phyloP scores from a whole-genome alignment of 2,329 filamentous ascomycete genomes.

The Conoideocrella luteorostrata region DNA sequence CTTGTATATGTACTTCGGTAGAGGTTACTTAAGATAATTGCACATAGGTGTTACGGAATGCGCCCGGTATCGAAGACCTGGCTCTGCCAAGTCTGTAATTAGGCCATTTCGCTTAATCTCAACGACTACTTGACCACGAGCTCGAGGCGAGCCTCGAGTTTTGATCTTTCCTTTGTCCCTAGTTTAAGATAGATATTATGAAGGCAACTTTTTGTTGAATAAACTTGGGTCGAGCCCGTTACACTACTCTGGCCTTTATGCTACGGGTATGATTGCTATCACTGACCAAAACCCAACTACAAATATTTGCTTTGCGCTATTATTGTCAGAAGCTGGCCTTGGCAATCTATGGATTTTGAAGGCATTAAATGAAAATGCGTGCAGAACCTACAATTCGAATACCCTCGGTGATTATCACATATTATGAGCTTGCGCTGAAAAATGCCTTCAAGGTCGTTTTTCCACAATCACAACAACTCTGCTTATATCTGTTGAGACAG shows the following conservation, averaged over 20 bases:
- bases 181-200: not conserved
- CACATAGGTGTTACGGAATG: constrained; percentile 16
- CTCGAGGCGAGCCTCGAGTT: not conserved
- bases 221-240: not conserved
- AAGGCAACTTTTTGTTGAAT: not conserved
- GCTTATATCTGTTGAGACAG: too few relatives aligned
- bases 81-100: not conserved
- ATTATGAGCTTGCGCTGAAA: too few relatives aligned
- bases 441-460: too few relatives aligned
- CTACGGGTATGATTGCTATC: too few relatives aligned
- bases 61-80: not conserved
- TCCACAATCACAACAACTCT: too few relatives aligned
- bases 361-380: too few relatives aligned
- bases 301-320: too few relatives aligned
- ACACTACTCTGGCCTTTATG: not conserved
- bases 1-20: constrained; percentile 12
- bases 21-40: constrained; percentile 12
- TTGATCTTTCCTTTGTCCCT: not conserved
- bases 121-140: not conserved
- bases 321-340: too few relatives aligned
- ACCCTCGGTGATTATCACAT: too few relatives aligned
- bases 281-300: too few relatives aligned
- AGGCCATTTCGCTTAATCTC: not conserved
- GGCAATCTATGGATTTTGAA: too few relatives aligned
- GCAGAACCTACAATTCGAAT: too few relatives aligned